Base-by-base conservation (phyloP, 768 basidiomycete species). In the Boletus reticuloceps region DNA sequence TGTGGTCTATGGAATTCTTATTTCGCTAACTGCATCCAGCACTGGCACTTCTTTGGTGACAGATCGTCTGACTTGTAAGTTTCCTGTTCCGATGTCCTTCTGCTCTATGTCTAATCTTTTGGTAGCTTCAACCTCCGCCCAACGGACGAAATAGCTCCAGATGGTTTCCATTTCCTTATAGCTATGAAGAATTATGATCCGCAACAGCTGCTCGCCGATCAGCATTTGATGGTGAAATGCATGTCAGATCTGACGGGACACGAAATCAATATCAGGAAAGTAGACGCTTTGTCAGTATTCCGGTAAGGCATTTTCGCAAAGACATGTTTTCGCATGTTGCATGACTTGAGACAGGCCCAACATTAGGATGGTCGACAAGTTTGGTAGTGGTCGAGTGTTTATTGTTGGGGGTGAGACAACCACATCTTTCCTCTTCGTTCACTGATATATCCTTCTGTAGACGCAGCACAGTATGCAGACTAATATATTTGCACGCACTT, bases 361-460 rank as follows among this genome's bases (percentile, higher is more conserved):
- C 60, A 73, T 81, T 29, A 71, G 81, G 11, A 78, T 81, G 77
- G 75, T 74, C 1, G 60, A 80, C 41, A 71, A 63, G 20, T 76
- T 81, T 58, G 59, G 67, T 17, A 53, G 60, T 6, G 79, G 78
- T 2, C 69, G 78, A n/a, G 77, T 76, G 12, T 82, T 81, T 55
- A 47, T 82, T 16, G 75, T 67, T 27, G 82, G 81, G 60, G 82
- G 81, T 63, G 32, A 47, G 44, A 9, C 14, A 10, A 19, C 46
- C 22, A 7, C 38, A 13, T 20, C 2, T 29, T 32, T 39, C 19
- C 36, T 4, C 14, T 11, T 13, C 6, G 22, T 7, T 36, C 25
- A 38, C 22, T 47, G 3, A 51, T 50, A n/a, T 36, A 16, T 5
- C 16, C n/a, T 25, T 45, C 1, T 6, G 3, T 51, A 82, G 81